These are phyloP conservation scores for Penicillium psychrofluorescens DNA, from an alignment of 495 filamentous ascomycete genomes.

Conservation along the genomic window DNA sequence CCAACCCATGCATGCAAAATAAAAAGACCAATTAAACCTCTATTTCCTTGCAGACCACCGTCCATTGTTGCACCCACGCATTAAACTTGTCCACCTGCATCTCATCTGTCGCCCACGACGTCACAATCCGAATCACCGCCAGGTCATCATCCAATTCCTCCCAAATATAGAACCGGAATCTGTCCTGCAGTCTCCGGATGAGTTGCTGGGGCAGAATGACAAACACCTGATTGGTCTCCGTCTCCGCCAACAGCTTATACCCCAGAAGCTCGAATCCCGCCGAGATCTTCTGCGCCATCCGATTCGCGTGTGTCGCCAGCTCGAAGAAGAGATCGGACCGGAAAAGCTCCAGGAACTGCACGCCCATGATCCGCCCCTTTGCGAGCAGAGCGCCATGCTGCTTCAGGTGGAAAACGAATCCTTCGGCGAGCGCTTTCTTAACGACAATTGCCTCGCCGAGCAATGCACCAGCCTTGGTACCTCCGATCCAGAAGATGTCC, in stretches of 20 bases:
- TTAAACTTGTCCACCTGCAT: conserved; percentile 26
- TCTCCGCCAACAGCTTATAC: conserved; percentile 21
- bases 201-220: conserved; percentile 16
- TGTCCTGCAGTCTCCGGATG: conserved; percentile 17
- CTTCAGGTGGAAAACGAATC: conserved; percentile 37
- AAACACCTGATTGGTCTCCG: conserved; percentile 34
- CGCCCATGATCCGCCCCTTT: conserved; percentile 34
- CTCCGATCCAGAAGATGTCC: conserved; percentile 42
- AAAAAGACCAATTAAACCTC: too few relatives aligned
- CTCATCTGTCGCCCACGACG: conserved; percentile 33
- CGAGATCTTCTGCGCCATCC: conserved; percentile 30
- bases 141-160: conserved; percentile 19
- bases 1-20: not conserved
- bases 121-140: conserved; percentile 25
- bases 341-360: conserved; percentile 39
- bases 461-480: conserved; percentile 36
- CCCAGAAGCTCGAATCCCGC: conserved; percentile 21
- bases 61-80: conserved; percentile 24
- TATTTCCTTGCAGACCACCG: not conserved
- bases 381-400: conserved; percentile 37
- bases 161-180: conserved; percentile 30
- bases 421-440: conserved; percentile 25
- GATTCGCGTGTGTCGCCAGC: conserved; percentile 32
- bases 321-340: conserved; percentile 30
- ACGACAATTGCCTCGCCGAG: conserved; percentile 39